Evolutionary conservation across 2,329 filamentous ascomycete genomes (phyloP).

Genomic region (Myotisia sp.): DNA sequence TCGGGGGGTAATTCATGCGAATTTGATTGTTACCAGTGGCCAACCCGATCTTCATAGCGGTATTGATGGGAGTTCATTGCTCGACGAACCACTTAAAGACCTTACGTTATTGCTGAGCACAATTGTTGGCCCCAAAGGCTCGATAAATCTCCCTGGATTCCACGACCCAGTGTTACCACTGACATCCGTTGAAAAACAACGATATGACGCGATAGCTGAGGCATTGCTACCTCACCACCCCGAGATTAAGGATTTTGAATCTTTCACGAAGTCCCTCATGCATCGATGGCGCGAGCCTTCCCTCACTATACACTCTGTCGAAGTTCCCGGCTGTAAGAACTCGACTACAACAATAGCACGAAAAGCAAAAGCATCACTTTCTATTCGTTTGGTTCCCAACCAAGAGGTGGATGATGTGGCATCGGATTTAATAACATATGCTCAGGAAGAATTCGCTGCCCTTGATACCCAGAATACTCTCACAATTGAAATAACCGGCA

Average conservation of each 20-base stretch:
- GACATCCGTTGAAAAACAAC: conserved; percentile 57
- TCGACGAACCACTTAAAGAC: conserved; percentile 80
- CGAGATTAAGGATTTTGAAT: conserved; percentile 46
- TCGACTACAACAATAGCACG: conserved; percentile 75
- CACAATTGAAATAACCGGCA: conserved; percentile 73
- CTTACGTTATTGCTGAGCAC: conserved; percentile 69
- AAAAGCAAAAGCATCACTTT: conserved; percentile 75
- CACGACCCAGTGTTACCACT: conserved; percentile 71
- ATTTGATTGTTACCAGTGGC: conserved; percentile 70
- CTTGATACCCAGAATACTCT: conserved; percentile 72
- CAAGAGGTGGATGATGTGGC: conserved; percentile 75
- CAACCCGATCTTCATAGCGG: conserved; percentile 87
- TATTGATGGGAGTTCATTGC: conserved; percentile 83
- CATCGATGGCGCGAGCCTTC: conserved; percentile 91
- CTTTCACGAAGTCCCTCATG: conserved; percentile 75
- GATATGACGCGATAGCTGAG: conserved; percentile 72
- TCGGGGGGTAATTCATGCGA: conserved; percentile 85
- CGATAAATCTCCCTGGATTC: conserved; percentile 73
- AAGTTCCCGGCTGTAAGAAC: conserved; percentile 75
- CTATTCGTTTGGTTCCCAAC: conserved; percentile 81
- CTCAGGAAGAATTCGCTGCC: conserved; percentile 54
- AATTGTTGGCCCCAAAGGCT: conserved; percentile 66
- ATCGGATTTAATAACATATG: conserved; percentile 49
- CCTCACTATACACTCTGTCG: conserved; percentile 82
- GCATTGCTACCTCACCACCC: conserved; percentile 61